Percentiles rank a stretch among this genome's conserved stretches.
These are phyloP conservation scores for Bifiguratus adelaidae DNA, from an alignment of 192 early-diverging fungal species.

Conservation along the genomic window DNA sequence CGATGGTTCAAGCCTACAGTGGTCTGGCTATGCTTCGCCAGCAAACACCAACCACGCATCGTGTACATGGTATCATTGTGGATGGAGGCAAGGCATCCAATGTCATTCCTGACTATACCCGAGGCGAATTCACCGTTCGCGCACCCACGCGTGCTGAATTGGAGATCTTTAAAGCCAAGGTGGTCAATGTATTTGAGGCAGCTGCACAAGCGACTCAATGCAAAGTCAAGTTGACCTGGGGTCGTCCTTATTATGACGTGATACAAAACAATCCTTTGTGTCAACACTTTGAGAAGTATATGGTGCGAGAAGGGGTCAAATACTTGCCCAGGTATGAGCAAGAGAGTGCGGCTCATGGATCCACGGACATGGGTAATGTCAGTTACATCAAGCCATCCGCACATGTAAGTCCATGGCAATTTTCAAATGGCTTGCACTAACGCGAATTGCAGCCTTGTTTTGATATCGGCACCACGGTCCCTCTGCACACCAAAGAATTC, in stretches of 20 bases:
- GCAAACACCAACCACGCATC: slow-evolving; percentile 50
- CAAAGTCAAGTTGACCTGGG: too few relatives aligned
- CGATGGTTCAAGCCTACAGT: slow-evolving; percentile 51
- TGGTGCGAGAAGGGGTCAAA: slow-evolving; percentile 21
- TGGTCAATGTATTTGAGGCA: slow-evolving; percentile 35
- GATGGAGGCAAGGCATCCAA: slow-evolving; percentile 53
- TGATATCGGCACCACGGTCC: slow-evolving; percentile 29
- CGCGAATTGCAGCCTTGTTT: too few relatives aligned
- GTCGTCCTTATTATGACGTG: too few relatives aligned
- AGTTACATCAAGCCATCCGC: slow-evolving; percentile 42
- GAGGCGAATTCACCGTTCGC: slow-evolving; percentile 34
- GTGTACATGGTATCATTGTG: slow-evolving; percentile 67
- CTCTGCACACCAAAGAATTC: slow-evolving; percentile 54
- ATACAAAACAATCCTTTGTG: too few relatives aligned
- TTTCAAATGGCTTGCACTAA: too few relatives aligned
- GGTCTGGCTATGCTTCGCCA: slow-evolving; percentile 61
- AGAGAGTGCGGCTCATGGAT: slow-evolving; percentile 20
- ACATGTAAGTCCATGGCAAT: too few relatives aligned
- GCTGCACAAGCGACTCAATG: slow-evolving; percentile 46
- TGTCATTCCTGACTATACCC: slow-evolving; percentile 30
- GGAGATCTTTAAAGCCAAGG: slow-evolving; percentile 22
- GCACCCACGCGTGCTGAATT: slow-evolving; percentile 34
- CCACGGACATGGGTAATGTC: slow-evolving; percentile 62
- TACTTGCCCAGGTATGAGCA: slow-evolving; percentile 10
- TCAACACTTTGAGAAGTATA: slow-evolving; percentile 15